Conservation (phyloP, 495 filamentous ascomycete genomes). For the Neurospora tetraspora region DNA sequence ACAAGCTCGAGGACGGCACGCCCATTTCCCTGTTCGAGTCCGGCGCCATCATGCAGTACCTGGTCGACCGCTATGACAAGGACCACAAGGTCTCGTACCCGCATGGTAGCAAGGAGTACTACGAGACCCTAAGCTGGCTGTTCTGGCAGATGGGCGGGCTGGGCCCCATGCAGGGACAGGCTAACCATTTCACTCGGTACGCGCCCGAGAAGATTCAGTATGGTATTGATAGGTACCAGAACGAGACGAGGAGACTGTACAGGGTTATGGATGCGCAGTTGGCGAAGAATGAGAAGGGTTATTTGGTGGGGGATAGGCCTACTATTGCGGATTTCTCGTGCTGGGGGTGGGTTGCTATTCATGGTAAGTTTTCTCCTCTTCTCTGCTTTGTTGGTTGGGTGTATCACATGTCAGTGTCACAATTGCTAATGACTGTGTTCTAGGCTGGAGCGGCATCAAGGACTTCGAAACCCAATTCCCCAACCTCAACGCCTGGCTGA, state of each 20-base stretch:
- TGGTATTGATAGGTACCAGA: conserved; percentile 71
- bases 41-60: conserved; percentile 79
- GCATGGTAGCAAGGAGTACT: conserved; percentile 60
- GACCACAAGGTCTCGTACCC: conserved; percentile 82
- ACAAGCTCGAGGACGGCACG: conserved; percentile 62
- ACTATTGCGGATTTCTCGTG: conserved; percentile 79
- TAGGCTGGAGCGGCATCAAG: conserved; percentile 63
- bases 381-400: conserved; percentile 1
- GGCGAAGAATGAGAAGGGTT: conserved; percentile 48
- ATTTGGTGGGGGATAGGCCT: conserved; percentile 66
- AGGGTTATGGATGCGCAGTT: conserved; percentile 68
- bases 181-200: conserved; percentile 80
- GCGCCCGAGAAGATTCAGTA: conserved; percentile 83
- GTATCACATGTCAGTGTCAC: neutral
- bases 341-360: conserved; percentile 61
- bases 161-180: conserved; percentile 86
- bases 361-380: conserved; percentile 18
- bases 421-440: neutral
- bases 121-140: conserved; percentile 69
- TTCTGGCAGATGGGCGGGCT: conserved; percentile 58
- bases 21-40: conserved; percentile 72
- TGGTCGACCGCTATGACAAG: conserved; percentile 65
- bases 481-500: conserved; percentile 52
- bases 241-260: conserved; percentile 75
- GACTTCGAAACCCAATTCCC: conserved; percentile 61